A percentile compares a stretch with the other conserved stretches of the same genome.
Evolutionary conservation across 805 yeast species (phyloP).

Genomic region (Pichia paraexigua): DNA sequence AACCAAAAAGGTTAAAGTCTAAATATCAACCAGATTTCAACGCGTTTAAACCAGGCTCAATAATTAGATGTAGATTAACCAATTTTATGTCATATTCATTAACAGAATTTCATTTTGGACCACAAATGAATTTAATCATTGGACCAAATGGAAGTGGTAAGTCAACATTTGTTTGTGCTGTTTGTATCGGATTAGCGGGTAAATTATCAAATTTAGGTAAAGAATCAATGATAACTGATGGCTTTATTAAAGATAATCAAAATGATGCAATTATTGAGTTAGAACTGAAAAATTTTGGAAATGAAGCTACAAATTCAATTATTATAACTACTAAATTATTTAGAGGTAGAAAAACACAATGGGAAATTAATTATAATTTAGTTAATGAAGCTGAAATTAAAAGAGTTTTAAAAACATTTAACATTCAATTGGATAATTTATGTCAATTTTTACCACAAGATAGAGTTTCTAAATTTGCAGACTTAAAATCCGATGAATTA

Average conservation of each 20-base stretch:
- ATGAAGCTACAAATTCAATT: slow-evolving; percentile 21
- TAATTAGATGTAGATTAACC: slow-evolving; percentile 41
- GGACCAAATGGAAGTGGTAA: slow-evolving; percentile 98
- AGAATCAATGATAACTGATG: slow-evolving; percentile 48
- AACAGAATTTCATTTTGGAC: slow-evolving; percentile 71
- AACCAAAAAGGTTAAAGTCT: slow-evolving; percentile 17
- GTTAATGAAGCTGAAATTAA: slow-evolving; percentile 40
- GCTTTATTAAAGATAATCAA: slow-evolving; percentile 68
- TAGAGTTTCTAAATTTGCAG: slow-evolving; percentile 86
- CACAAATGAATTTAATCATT: slow-evolving; percentile 80
- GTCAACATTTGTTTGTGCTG: slow-evolving; percentile 85
- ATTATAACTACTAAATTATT: slow-evolving; percentile 37
- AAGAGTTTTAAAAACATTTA: slow-evolving; percentile 38
- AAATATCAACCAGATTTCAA: slow-evolving; percentile 15
- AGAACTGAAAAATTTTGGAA: slow-evolving; percentile 34
- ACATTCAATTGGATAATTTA: slow-evolving; percentile 82
- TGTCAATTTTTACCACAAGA: slow-evolving; percentile 96
- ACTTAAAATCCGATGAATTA: slow-evolving; percentile 64
- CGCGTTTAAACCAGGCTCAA: slow-evolving; percentile 37
- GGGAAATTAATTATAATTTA: slow-evolving; percentile 39
- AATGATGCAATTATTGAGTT: slow-evolving; percentile 40
- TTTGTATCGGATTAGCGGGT: slow-evolving; percentile 84
- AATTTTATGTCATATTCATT: slow-evolving; percentile 64
- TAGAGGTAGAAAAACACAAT: slow-evolving; percentile 40
- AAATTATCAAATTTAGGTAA: slow-evolving; percentile 64